phyloP scores from a whole-genome alignment of 805 yeast species.

The Naumovozyma baii region DNA sequence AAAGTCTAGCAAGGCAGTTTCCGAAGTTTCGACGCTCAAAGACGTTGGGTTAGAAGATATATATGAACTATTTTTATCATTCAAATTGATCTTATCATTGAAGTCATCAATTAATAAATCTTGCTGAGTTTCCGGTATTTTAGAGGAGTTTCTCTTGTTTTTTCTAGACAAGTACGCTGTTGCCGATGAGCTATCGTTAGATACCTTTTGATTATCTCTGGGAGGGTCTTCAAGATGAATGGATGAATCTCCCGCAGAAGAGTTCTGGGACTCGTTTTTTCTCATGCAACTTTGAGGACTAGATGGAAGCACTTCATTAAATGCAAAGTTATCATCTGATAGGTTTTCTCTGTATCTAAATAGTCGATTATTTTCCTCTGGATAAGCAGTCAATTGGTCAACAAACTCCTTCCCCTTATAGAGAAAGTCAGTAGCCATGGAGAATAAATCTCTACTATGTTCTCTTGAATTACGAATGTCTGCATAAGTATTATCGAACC shows the following conservation, averaged over 20 bases:
- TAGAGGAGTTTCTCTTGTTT: background rate
- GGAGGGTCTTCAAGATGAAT: background rate
- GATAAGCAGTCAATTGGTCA: constrained; percentile 17
- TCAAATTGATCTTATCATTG: background rate
- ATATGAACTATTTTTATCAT: background rate
- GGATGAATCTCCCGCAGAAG: background rate
- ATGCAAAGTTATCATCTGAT: background rate
- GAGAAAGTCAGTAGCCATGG: constrained; percentile 23
- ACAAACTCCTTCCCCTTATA: constrained; percentile 27
- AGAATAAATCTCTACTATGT: constrained; percentile 9
- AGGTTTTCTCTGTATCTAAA: constrained; percentile 3
- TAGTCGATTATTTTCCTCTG: constrained; percentile 16
- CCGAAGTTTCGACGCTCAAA: background rate
- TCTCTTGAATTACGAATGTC: constrained; percentile 1
- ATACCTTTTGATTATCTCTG: background rate
- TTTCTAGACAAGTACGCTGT: background rate
- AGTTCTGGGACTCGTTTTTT: background rate
- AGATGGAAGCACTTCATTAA: background rate
- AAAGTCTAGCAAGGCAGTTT: background rate
- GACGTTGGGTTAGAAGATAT: background rate
- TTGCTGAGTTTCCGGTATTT: background rate
- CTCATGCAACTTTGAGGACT: background rate
- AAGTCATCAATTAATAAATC: background rate
- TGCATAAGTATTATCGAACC: constrained; percentile 3
- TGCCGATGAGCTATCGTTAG: background rate